Base-by-base conservation (phyloP, 164 flowering plant genomes). In the Aristolochia fimbriata region DNA sequence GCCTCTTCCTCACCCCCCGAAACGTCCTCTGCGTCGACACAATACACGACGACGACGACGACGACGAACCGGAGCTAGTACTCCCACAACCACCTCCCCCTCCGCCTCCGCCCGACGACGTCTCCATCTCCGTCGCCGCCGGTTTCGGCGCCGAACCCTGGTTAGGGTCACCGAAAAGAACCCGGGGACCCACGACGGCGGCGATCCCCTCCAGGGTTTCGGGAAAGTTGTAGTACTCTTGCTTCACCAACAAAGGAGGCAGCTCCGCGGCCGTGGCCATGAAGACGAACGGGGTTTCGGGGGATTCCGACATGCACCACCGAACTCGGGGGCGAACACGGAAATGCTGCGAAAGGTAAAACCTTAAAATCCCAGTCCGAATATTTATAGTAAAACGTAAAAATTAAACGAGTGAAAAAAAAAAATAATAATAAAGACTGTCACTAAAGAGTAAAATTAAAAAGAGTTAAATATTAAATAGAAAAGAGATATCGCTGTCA, bases 1-100 rank as follows among this genome's bases (percentile, higher is more conserved):
- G 97, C 74, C 97, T 58, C 80, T 84, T 90, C 49, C 97, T 61
- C 37, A 90, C 97, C 2, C 95, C 93, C 55, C 97, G 76, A 63
- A 78, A 88, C 60, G 51, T 74, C 64, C 68, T 81, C 72, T 73
- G 73, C 58, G 10, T 70, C 51, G 63, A 46, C 47, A 41, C 66
- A 15, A 14, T 33, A 30, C 23, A 12, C n/a, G 30, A 19, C 3
- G 45, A 8, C 9, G n/a, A n/a, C n/a, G n/a, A n/a, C n/a, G n/a
- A n/a, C n/a, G n/a, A n/a, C n/a, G n/a, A n/a, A n/a, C n/a, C n/a
- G n/a, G n/a, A n/a, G n/a, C n/a, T n/a, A n/a, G n/a, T n/a, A n/a
- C n/a, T n/a, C n/a, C n/a, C n/a, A n/a, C n/a, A n/a, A n/a, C n/a
- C n/a, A n/a, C n/a, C n/a, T n/a, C n/a, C n/a, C n/a, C n/a, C n/a